Evolutionary conservation across 1,284 basidiomycete species (phyloP), one percentile per base, ranked within the genome.

Genomic region (Ustilago nuda): DNA sequence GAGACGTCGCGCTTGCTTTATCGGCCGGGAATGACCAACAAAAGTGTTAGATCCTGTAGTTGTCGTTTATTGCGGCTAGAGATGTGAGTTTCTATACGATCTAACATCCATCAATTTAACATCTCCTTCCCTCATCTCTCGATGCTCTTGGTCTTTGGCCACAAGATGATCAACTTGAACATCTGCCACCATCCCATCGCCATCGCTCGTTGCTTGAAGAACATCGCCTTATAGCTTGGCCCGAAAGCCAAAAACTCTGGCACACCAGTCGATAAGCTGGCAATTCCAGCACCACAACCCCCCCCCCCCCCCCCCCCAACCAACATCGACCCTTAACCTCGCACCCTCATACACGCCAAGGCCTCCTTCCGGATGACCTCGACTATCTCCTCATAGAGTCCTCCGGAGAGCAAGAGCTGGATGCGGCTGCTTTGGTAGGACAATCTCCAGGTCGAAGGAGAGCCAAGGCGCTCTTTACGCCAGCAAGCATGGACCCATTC

Each of bases 401-500:
- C 23, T 3, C 11, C 13, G 39, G 39, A 12, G 17, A 41, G 13
- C 39, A 41, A 19, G 12, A 50, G 30, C 13, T 11, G 27, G 6
- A 50, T 11, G 48, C 48, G 15, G 48, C 48, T 50, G 27, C 5
- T 11, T 12, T 7, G 3, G 30, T 7, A 1, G 27, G 5, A 50
- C 30, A 2, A 30, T 27, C 23, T 27, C 23, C 9, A 15, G 27
- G 48, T 12, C 8, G 30, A 17, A 8, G 1, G 8, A n/a, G 19
- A 48, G 45, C 45, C n/a, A 9, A 13, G 23, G 19, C n/a, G 45
- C 45, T 9, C 45, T 19, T 17, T 7, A 8, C 8, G 27, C 48
- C 13, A 5, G 30, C 13, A 41, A 68, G 33, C 58, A 82, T 82
- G 80, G 80, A 82, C 36, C 70, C 74, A 19, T 80, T 82, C 54